These are phyloP conservation scores for Triticum turgidum DNA, from an alignment of 176 grass and related monocot genomes.

Conservation along the genomic window DNA sequence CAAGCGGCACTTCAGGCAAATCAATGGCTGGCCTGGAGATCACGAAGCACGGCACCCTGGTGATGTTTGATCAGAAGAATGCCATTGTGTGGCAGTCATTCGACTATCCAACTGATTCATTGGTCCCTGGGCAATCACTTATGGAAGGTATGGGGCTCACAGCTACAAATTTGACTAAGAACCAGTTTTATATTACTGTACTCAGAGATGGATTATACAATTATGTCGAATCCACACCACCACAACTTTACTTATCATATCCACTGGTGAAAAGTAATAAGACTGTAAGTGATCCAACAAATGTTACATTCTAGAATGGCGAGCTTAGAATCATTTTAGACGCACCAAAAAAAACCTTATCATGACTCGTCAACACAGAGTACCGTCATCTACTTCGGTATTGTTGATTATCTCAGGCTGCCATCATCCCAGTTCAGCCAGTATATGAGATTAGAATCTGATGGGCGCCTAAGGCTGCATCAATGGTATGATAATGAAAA, in stretches of 20 bases:
- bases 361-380: too few relatives aligned
- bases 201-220: neutral
- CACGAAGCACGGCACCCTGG: constrained; percentile 32
- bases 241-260: constrained; percentile 20
- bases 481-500: neutral
- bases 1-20: neutral
- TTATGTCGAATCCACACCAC: neutral
- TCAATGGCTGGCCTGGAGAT: constrained; percentile 3
- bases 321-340: neutral
- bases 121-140: constrained; percentile 27
- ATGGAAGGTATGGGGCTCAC: constrained; percentile 6
- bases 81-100: constrained; percentile 47
- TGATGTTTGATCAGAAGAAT: constrained; percentile 33
- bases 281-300: neutral
- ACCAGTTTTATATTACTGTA: constrained; percentile 27
- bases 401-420: neutral
- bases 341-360: too few relatives aligned
- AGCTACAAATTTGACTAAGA: constrained; percentile 19
- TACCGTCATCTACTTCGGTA: too few relatives aligned
- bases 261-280: neutral
- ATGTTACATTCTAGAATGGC: constrained; percentile 10
- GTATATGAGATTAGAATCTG: neutral
- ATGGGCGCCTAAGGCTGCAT: neutral
- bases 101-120: constrained; percentile 33
- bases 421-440: neutral